Evolutionary conservation across 257 asterid species (phyloP), one percentile per base, ranked within the genome.

Genomic region (Solanum neorickii): DNA sequence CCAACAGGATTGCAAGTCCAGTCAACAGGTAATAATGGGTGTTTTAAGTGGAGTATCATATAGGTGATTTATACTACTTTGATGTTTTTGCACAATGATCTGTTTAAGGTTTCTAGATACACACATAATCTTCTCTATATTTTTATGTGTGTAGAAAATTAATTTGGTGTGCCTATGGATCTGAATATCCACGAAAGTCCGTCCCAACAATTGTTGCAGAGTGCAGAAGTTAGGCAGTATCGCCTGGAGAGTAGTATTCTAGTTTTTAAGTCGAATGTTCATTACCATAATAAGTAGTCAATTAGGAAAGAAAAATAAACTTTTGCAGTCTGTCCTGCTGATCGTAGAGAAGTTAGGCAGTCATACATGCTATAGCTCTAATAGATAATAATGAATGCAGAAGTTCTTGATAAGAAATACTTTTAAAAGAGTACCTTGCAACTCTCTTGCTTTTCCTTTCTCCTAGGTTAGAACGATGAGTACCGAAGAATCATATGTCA

Each of bases 1-100:
- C 94, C 97, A 82, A 94, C 98, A 27, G 96, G 94, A 75, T 84
- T 96, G 89, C 89, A 90, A 90, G 94, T 93, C 86, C 93, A 92
- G 83, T 94, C 98, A 56, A 90, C 95, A 20, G 96, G 98, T 94
- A 89, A 75, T 47, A 29, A 41, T 12, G 77, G 78, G 35, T 66
- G 14, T n/a, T 25, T 29, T 12, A 73, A 12, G 83, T 62, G 3
- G 20, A 29, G n/a, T 49, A 39, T 83, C 29, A 16, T 33, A n/a
- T 49, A 65, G 37, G 25, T 20, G 47, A 9, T n/a, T 18, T 59
- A n/a, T 39, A 47, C 9, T 87, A 44, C 2, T 15, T 44, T 13
- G 21, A n/a, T 74, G 77, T 70, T 35, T 49, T 31, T 46, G 83
- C 84, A 27, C 68, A 2, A 47, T 80, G 69, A 46, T 80, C 44